These are phyloP conservation scores for Amaranthus tricolor DNA, from an alignment of 179 eudicot species.

Conservation along the genomic window DNA sequence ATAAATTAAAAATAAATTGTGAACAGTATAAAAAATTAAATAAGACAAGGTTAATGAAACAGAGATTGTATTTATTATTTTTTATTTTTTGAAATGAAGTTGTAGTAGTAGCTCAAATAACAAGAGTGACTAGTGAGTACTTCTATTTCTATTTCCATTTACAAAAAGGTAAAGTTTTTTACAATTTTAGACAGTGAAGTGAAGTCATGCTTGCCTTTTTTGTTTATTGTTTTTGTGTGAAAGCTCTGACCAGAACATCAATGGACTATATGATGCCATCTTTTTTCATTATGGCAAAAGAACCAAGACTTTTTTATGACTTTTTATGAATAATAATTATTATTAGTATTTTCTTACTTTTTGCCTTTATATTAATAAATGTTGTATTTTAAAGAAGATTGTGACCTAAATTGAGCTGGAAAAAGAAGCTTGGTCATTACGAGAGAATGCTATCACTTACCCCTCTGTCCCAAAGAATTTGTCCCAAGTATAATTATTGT, in stretches of 20 bases:
- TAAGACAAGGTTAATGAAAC: too few species aligned
- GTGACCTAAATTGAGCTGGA: conserved; percentile 24
- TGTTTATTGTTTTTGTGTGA: background rate
- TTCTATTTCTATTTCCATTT: too few species aligned
- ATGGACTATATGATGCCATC: conserved; percentile 12
- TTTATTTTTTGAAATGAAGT: too few species aligned
- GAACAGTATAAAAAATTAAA: too few species aligned
- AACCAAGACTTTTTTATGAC: background rate
- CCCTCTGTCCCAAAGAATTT: too few species aligned
- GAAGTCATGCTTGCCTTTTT: conserved; percentile 3
- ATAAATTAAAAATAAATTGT: too few species aligned
- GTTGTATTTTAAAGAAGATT: conserved; percentile 12
- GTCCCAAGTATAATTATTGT: too few species aligned
- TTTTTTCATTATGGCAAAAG: conserved; percentile 14
- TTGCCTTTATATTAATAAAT: background rate
- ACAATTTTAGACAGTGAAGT: background rate
- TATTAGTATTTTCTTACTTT: background rate
- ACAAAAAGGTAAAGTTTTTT: too few species aligned
- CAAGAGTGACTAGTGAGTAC: too few species aligned
- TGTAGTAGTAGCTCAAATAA: too few species aligned
- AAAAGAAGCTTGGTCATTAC: background rate
- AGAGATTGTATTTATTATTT: too few species aligned
- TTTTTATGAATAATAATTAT: conserved; percentile 1
- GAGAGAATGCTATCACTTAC: too few species aligned
- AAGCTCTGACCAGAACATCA: background rate